These are phyloP conservation scores for Monosporascus cannonballus DNA, from an alignment of 2,329 filamentous ascomycete genomes.

Conservation along the genomic window DNA sequence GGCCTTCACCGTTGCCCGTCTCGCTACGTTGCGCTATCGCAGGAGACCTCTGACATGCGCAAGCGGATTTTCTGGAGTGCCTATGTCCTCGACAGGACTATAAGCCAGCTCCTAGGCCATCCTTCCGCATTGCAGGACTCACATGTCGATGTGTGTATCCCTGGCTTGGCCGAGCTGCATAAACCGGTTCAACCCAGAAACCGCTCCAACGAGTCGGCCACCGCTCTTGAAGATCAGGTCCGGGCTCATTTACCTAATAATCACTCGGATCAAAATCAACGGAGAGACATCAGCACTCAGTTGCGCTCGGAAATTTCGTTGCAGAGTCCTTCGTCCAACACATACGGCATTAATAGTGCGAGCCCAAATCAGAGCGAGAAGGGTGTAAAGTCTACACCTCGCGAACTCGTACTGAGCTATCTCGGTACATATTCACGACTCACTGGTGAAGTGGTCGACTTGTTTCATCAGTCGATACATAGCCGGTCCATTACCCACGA, in stretches of 20 bases:
- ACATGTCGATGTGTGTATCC: slow-evolving; percentile 32
- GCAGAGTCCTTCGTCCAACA: neutral
- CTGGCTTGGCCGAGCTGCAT: slow-evolving; percentile 22
- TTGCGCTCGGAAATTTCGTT: neutral
- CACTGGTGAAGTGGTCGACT: slow-evolving; percentile 4
- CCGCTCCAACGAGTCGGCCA: neutral
- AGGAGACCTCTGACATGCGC: slow-evolving; percentile 24
- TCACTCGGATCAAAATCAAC: neutral
- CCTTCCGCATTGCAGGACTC: slow-evolving; percentile 29
- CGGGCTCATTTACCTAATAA: slow-evolving; percentile 2
- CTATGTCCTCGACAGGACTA: slow-evolving; percentile 31
- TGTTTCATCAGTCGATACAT: slow-evolving; percentile 7
- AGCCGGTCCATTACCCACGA: slow-evolving; percentile 2
- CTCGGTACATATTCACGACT: slow-evolving; percentile 3
- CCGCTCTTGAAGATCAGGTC: neutral
- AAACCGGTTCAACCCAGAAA: slow-evolving; percentile 9
- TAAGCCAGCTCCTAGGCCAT: slow-evolving; percentile 30
- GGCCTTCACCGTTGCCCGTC: slow-evolving; percentile 46
- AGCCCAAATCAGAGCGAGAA: neutral
- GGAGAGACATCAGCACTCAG: neutral
- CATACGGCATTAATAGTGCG: neutral
- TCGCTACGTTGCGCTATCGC: slow-evolving; percentile 39
- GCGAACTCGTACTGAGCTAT: slow-evolving; percentile 1
- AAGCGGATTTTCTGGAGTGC: slow-evolving; percentile 36
- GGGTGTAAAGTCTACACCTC: neutral